Base-by-base conservation (phyloP, 75 land plant genomes). In the Selaginella tamariscina region DNA sequence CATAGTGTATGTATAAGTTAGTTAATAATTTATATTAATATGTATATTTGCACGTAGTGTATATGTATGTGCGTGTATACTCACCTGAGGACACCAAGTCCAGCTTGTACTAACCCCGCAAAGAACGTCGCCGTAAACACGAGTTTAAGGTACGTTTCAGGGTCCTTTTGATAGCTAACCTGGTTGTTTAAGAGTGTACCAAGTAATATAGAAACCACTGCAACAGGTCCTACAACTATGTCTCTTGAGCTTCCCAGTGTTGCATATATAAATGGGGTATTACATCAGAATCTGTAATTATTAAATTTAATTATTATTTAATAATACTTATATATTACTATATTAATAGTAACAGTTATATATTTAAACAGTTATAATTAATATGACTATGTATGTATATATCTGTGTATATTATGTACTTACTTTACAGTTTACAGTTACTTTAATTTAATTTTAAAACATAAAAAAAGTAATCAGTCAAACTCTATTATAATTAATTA, bases 241-340 rank as follows among this genome's bases (percentile, higher is more conserved):
- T 59, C 18, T 21, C 62, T 59, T 59, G 62, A 59, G 62, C 62
- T 59, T 59, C 62, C 62, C n/a, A 59, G 62, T 9, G 23, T n/a
- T n/a, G 62, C 62, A 59, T 59, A 59, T 9, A 59, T n/a, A 9
- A 59, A 59, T 8, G 62, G 62, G 62, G 62, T 8, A 59, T 26
- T 2, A 59, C 23, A 59, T 26, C 26, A 2, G 62, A 21, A n/a
- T 59, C 62, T 59, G 62, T 8, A 59, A 21, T 9, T 2, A 2
- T n/a, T 2, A 59, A 9, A 5, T 21, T 59, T 59, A 59, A n/a
- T n/a, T 15, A 5, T 39, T 39, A n/a, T n/a, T n/a, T n/a, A n/a
- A n/a, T n/a, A n/a, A n/a, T n/a, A n/a, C n/a, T n/a, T n/a, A n/a
- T n/a, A n/a, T n/a, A n/a, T n/a, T n/a, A n/a, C n/a, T n/a, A n/a